phyloP scores from a whole-genome alignment of 768 basidiomycete genomes.

The Boletus subparvulus region DNA sequence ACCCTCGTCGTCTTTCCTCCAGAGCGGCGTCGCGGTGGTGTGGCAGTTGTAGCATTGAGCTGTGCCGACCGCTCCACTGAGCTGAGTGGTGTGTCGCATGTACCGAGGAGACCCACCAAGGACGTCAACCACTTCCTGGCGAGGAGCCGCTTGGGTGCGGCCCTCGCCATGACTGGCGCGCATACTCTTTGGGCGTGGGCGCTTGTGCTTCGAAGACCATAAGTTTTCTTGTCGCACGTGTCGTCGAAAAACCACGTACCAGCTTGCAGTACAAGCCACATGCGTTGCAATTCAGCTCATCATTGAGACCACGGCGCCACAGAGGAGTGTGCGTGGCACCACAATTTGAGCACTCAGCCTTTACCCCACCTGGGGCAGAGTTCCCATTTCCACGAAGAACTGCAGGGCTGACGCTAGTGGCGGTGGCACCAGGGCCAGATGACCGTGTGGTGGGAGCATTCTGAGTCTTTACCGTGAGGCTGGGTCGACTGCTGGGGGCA shows the following conservation, averaged over 20 bases:
- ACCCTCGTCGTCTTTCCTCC: slow-evolving; percentile 90
- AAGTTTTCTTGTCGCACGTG: not conserved
- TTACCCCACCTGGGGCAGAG: slow-evolving; percentile 56
- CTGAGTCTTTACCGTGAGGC: slow-evolving; percentile 62
- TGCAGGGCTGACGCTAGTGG: slow-evolving; percentile 53
- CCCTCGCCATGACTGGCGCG: slow-evolving; percentile 73
- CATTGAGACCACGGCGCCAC: slow-evolving; percentile 83
- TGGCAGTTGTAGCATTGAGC: slow-evolving; percentile 91
- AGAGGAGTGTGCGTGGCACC: slow-evolving; percentile 87
- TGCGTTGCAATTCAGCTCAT: slow-evolving; percentile 87
- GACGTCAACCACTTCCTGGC: slow-evolving; percentile 71
- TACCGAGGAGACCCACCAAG: slow-evolving; percentile 52
- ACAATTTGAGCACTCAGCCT: slow-evolving; percentile 86
- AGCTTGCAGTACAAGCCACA: slow-evolving; percentile 87
- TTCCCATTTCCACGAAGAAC: slow-evolving; percentile 34
- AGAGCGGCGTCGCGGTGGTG: slow-evolving; percentile 84
- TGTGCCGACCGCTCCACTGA: slow-evolving; percentile 36
- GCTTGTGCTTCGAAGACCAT: slow-evolving; percentile 60
- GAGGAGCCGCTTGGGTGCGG: slow-evolving; percentile 59
- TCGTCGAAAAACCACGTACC: slow-evolving; percentile 41
- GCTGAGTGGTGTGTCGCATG: slow-evolving; percentile 30
- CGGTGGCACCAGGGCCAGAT: slow-evolving; percentile 64
- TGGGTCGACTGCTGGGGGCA: slow-evolving; percentile 49
- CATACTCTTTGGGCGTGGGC: slow-evolving; percentile 87
- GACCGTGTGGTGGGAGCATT: slow-evolving; percentile 44